Base-by-base conservation (phyloP, 208 protist species). In the Crithidia fasciculata region DNA sequence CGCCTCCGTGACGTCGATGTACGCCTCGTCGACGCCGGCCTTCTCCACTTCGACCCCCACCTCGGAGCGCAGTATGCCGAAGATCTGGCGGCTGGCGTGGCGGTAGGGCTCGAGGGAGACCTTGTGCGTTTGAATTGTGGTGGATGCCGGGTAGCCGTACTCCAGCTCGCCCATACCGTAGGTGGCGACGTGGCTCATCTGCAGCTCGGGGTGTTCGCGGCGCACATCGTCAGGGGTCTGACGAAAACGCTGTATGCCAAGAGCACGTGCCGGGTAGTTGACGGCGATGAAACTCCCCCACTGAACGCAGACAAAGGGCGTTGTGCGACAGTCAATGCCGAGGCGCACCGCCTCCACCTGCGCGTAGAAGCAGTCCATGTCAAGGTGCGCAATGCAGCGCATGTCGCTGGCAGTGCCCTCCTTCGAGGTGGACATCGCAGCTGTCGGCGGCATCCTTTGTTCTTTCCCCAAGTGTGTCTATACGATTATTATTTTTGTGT, bases 321-420 rank as follows among this genome's bases (percentile, higher is more conserved):
- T 78, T 2, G 81, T 83, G 9, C 87, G 85, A 73, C 88, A 96
- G 71, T 95, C 89, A 37, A 94, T 76, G 36, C 90, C 85, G 40
- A 96, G 73, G 91, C 93, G 85, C 10, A 94, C 78, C 16, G 88
- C 87, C 82, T 97, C 95, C 61, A 96, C 92, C 60, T 97, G 92
- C 0, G 88, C 92, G 76, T 97, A 98, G 77, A 98, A 98, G 85
- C 89, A 96, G 73, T 98, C 95, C 86, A 97, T 92, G 76, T 98
- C 92, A 16, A 97, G 72, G 82, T 97, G 95, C 53, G 73, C 83
- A 41, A 98, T 95, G 80, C 84, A 89, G 7, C 74, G 74, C 74
- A 78, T 72, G 36, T 15, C 44, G 28, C 28, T 1, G 28, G 28
- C 28, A 28, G 28, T 28, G 28, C 28, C 28, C 28, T 28, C 28